Percentiles rank a stretch among this genome's conserved stretches.
phyloP scores from a whole-genome alignment of 108 stramenopile genomes.

The Schizochytrium sp. region DNA sequence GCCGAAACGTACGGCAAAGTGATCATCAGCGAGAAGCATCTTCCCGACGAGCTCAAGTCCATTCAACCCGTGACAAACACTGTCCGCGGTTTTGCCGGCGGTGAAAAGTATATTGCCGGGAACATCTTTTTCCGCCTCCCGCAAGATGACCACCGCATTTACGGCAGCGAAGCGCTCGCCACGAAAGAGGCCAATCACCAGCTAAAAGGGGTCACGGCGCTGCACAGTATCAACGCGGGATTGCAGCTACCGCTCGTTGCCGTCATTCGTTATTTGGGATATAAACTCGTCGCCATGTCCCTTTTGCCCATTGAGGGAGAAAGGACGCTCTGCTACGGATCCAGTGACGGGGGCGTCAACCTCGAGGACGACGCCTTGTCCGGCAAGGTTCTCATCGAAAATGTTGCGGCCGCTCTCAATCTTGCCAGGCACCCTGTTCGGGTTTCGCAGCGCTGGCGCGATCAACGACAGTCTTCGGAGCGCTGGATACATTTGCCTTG shows the following conservation, averaged over 20 bases:
- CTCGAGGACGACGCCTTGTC: neutral
- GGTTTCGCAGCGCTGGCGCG: neutral
- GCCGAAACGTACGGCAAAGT: neutral
- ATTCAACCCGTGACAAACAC: neutral
- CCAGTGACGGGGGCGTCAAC: neutral
- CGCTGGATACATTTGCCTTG: neutral
- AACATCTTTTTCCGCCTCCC: constrained; percentile 8
- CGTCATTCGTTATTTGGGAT: neutral
- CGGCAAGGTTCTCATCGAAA: neutral
- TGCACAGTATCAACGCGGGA: neutral
- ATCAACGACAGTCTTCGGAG: neutral
- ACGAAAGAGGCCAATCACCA: constrained; percentile 10
- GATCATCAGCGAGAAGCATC: constrained; percentile 2
- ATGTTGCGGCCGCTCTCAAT: neutral
- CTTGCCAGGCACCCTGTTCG: neutral
- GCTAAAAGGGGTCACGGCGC: neutral
- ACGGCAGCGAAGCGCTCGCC: neutral
- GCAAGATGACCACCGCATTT: neutral
- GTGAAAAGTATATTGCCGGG: constrained; percentile 8
- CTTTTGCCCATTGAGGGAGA: neutral
- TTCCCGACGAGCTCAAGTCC: neutral
- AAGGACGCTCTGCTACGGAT: neutral
- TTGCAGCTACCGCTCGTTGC: neutral
- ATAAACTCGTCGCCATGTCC: constrained; percentile 16
- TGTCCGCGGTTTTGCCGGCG: neutral